These are phyloP conservation scores for Coffea eugenioides DNA, from an alignment of 257 asterid genomes.

Conservation along the genomic window DNA sequence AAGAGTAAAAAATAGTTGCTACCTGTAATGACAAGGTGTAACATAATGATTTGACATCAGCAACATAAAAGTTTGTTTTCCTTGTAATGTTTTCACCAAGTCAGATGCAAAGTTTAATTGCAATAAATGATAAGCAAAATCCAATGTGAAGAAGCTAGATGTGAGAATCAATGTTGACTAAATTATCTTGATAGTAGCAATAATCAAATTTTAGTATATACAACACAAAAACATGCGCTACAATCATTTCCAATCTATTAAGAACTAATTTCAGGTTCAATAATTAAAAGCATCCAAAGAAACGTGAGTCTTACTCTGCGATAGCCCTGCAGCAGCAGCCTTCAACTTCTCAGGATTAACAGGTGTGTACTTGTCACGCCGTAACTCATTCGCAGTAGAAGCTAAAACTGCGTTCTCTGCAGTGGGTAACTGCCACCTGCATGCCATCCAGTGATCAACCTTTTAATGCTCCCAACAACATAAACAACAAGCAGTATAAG, in stretches of 20 bases:
- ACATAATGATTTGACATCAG: background rate
- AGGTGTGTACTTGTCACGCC: slow-evolving; percentile 52
- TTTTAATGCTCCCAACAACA: slow-evolving; percentile 6
- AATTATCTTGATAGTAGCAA: background rate
- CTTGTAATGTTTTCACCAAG: background rate
- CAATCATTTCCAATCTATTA: background rate
- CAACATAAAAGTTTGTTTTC: background rate
- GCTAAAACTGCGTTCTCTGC: slow-evolving; percentile 55
- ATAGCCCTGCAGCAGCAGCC: slow-evolving; percentile 76
- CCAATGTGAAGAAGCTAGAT: background rate
- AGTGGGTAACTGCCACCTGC: slow-evolving; percentile 85
- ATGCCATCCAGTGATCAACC: background rate
- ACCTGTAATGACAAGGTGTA: background rate
- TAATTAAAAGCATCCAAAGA: slow-evolving; percentile 3
- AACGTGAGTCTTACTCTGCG: slow-evolving; percentile 51
- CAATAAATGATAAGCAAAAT: background rate
- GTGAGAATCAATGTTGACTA: background rate
- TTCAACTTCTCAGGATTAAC: slow-evolving; percentile 71
- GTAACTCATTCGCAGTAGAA: slow-evolving; percentile 82
- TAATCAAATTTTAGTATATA: background rate
- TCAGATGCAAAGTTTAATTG: background rate
- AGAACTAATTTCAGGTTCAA: background rate
- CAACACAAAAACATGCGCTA: background rate
- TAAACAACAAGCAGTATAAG: background rate
- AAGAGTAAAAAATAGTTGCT: background rate